Evolutionary conservation across 1,139 yeast genomes (phyloP).

Genomic region (Meyerozyma guilliermondii): DNA sequence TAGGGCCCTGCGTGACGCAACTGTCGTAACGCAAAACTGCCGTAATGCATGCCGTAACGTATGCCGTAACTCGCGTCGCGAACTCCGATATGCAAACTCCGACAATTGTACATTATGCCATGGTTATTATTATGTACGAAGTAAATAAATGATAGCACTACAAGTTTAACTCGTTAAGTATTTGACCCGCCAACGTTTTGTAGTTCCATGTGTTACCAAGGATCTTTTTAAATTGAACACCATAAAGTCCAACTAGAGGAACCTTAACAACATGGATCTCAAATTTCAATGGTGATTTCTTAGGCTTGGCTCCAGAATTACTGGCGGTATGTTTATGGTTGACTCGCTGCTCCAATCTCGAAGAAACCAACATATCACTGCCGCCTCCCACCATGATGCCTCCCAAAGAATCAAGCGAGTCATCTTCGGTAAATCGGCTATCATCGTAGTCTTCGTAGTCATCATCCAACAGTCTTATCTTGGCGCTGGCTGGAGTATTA

Average conservation of each 20-base stretch:
- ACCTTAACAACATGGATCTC: slow-evolving; percentile 92
- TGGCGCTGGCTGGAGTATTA: slow-evolving; percentile 48
- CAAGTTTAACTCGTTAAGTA: slow-evolving; percentile 71
- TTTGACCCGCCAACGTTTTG: slow-evolving; percentile 86
- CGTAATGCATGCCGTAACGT: too few relatives aligned
- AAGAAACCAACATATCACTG: slow-evolving; percentile 62
- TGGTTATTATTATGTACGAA: background rate
- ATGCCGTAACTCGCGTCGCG: too few relatives aligned
- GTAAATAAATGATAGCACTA: slow-evolving; percentile 15
- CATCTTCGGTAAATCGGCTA: slow-evolving; percentile 34
- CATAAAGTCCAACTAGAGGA: slow-evolving; percentile 84
- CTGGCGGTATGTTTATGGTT: slow-evolving; percentile 28
- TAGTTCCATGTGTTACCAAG: slow-evolving; percentile 96
- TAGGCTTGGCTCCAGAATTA: slow-evolving; percentile 21
- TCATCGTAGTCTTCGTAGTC: slow-evolving; percentile 31
- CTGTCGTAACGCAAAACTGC: too few relatives aligned
- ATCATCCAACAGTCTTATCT: slow-evolving; percentile 26
- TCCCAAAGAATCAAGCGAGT: slow-evolving; percentile 61
- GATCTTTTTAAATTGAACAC: slow-evolving; percentile 91
- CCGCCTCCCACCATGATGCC: slow-evolving; percentile 48
- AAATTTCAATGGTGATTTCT: slow-evolving; percentile 61
- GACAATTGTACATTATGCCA: background rate
- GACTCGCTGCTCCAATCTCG: slow-evolving; percentile 51
- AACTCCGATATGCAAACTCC: background rate
- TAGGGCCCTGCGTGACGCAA: background rate